Conservation (phyloP, 2,329 filamentous ascomycete species). For the Colletotrichum sp. region DNA sequence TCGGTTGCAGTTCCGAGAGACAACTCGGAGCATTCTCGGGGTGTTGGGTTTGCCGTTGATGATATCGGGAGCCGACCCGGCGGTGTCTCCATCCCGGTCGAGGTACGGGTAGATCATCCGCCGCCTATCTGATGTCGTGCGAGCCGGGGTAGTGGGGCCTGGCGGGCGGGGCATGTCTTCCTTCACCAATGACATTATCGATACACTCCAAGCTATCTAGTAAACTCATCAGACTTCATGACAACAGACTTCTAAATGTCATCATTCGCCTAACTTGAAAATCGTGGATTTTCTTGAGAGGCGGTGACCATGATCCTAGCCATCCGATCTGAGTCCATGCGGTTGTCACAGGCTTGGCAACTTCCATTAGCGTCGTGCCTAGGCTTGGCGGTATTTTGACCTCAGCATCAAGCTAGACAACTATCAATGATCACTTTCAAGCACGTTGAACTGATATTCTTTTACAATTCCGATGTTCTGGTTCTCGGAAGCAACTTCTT, state of each 20-base stretch:
- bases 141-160: background rate
- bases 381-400: background rate
- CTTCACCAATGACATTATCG: background rate
- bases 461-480: rapidly evolving
- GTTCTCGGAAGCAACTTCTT: background rate
- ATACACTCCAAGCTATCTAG: background rate
- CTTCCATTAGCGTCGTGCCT: background rate
- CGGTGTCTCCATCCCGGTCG: background rate
- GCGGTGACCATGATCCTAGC: background rate
- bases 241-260: background rate
- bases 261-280: background rate
- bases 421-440: background rate
- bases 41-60: background rate
- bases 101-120: background rate
- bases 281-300: background rate
- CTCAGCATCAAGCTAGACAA: background rate
- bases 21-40: background rate
- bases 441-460: background rate
- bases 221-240: background rate
- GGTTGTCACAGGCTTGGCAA: background rate
- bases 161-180: background rate
- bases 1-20: background rate
- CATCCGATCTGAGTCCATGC: background rate
- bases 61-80: background rate
- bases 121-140: background rate